Percentiles rank a stretch among this genome's conserved stretches.
Evolutionary conservation across 2,329 filamentous ascomycete genomes (phyloP).

Genomic region (Emmonsiellopsis sp.): DNA sequence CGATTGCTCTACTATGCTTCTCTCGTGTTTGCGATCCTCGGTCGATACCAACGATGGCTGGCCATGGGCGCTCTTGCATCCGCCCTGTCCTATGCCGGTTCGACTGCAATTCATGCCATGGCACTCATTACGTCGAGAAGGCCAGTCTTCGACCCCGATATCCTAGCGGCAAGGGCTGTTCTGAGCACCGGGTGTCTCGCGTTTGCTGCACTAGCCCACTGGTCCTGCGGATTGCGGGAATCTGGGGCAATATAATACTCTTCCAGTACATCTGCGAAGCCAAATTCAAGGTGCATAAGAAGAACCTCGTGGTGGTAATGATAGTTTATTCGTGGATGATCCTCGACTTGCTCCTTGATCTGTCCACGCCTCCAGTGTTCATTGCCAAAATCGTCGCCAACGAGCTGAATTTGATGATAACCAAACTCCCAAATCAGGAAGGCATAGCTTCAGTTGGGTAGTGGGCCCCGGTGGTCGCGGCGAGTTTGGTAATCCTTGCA

Average conservation of each 20-base stretch:
- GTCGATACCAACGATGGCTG: conserved; percentile 19
- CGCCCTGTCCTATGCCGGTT: conserved; percentile 18
- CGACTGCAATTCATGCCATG: conserved; percentile 19
- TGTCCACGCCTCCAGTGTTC: conserved; percentile 16
- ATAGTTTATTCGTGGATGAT: conserved; percentile 14
- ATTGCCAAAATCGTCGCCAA: conserved; percentile 17
- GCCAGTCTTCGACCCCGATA: conserved; percentile 16
- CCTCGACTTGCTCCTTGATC: conserved; percentile 16
- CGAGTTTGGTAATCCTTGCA: conserved; percentile 17
- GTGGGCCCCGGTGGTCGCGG: conserved; percentile 17
- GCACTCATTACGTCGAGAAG: conserved; percentile 13
- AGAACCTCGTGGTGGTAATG: conserved; percentile 6
- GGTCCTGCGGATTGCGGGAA: conserved; percentile 15
- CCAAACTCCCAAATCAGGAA: conserved; percentile 16
- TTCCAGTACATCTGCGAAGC: conserved; percentile 12
- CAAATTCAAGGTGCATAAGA: conserved; percentile 1
- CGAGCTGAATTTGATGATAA: conserved; percentile 15
- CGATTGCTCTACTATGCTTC: conserved; percentile 20
- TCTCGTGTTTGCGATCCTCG: conserved; percentile 19
- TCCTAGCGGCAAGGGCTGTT: conserved; percentile 17
- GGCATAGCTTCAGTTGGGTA: conserved; percentile 16
- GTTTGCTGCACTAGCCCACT: conserved; percentile 17
- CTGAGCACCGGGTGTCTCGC: conserved; percentile 16
- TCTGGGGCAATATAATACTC: conserved; percentile 14
- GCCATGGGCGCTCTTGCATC: conserved; percentile 20